Evolutionary conservation across 345 rosid genomes (phyloP).

Genomic region (Citrus reticulata): DNA sequence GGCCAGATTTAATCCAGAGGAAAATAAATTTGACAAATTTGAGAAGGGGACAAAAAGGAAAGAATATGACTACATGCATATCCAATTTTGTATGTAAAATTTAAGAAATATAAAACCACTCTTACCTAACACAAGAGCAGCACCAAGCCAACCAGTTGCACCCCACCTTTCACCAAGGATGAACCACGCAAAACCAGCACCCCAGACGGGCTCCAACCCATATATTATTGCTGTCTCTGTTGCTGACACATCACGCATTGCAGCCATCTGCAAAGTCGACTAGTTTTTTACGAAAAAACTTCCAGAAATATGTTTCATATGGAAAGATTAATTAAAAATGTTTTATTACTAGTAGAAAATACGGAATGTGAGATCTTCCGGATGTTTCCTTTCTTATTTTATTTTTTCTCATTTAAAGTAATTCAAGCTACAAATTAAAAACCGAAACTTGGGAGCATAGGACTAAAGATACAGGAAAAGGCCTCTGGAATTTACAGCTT

Average conservation of each 20-base stretch:
- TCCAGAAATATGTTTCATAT: background rate
- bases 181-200: conserved; percentile 72
- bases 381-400: background rate
- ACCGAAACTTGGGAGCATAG: background rate
- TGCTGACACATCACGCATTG: conserved; percentile 59
- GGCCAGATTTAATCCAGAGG: background rate
- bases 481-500: background rate
- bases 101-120: background rate
- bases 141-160: conserved; percentile 57
- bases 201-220: conserved; percentile 71
- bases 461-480: background rate
- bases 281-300: background rate
- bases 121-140: conserved; percentile 57
- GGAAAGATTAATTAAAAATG: background rate
- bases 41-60: background rate
- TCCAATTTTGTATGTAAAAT: background rate
- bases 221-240: conserved; percentile 55
- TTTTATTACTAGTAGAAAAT: background rate
- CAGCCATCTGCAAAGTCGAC: conserved; percentile 41
- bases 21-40: background rate
- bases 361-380: background rate
- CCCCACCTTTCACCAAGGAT: conserved; percentile 73
- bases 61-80: background rate
- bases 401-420: background rate
- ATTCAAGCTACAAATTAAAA: background rate